Base-by-base conservation (phyloP, 176 grass and related monocot species). In the Aegilops umbellulata region DNA sequence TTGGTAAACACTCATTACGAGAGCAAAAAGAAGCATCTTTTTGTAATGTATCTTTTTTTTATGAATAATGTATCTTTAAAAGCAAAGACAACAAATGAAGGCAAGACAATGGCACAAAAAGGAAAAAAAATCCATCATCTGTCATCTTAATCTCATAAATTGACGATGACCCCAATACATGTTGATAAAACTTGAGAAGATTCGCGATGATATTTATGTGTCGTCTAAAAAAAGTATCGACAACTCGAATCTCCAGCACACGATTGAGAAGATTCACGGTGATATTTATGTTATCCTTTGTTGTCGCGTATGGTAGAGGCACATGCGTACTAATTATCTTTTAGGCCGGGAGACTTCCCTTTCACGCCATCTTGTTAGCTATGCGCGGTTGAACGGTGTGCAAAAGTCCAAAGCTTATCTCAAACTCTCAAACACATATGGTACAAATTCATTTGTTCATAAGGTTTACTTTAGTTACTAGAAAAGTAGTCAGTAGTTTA, bases 201-300 rank as follows among this genome's bases (percentile, higher is more conserved):
- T 35, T 53, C 49, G 0, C 16, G 16, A 17, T 53, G 49, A 53
- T 53, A 6, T 27, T 34, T 6, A 65, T 57, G 10, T 3, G 1
- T 46, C 10, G 35, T 47, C 2, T 17, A 31, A 5, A 0, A 0
- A 14, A 82, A 29, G 76, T 35, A 66, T 12, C 22, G 34, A 68
- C 66, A 80, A 1, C 25, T 80, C 16, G 20, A 87, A 90, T 90
- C 74, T 83, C 1, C 0, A 46, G n/a, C 75, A 75, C 16, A 1
- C 10, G 27, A 20, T 67, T 19, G 25, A 34, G 5, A 5, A 35
- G 11, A 75, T 83, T 31, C 3, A 0, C 0, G 8, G 4, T 35
- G 85, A 47, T 87, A 47, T 90, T 80, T 87, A 83, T 87, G 10
- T 34, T 87, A 83, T 75, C 67, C 16, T 60, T n/a, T 2, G 5